These are phyloP conservation scores for Luzula sylvatica DNA, from an alignment of 176 grass and related monocot genomes.

Conservation along the genomic window DNA sequence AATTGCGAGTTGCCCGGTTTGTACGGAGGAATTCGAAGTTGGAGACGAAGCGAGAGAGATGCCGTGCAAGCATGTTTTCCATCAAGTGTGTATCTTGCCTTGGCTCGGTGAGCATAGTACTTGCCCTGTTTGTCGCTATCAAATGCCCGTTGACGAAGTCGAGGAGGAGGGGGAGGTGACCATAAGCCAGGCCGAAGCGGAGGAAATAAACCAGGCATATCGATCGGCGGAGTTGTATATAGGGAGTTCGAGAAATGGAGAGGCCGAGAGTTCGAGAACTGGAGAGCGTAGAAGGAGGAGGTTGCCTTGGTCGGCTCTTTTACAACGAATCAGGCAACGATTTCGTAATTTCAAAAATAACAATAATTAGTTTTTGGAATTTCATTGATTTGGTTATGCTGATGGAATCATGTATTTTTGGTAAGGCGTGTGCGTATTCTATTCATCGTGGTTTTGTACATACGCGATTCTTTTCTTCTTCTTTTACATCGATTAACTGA, in stretches of 20 bases:
- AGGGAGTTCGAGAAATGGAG: conserved; percentile 16
- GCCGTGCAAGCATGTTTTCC: conserved; percentile 77
- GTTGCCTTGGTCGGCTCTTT: conserved; percentile 31
- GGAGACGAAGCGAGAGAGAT: conserved; percentile 62
- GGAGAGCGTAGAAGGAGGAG: conserved; percentile 34
- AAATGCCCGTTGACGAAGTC: conserved; percentile 51
- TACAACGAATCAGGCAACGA: too few species aligned
- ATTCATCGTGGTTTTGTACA: too few species aligned
- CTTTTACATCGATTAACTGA: too few species aligned
- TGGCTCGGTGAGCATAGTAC: conserved; percentile 90
- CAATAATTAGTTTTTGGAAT: too few species aligned
- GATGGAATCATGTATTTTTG: too few species aligned
- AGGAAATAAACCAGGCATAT: background rate
- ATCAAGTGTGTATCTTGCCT: conserved; percentile 52
- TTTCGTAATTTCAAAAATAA: too few species aligned
- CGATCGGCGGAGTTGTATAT: background rate
- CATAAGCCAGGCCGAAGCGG: conserved; percentile 1
- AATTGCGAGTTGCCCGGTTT: conserved; percentile 49
- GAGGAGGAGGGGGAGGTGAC: conserved; percentile 10
- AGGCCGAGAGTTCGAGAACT: conserved; percentile 15
- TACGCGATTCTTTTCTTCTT: too few species aligned
- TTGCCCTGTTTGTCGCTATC: conserved; percentile 74
- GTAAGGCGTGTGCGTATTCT: too few species aligned
- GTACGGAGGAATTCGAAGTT: conserved; percentile 59
- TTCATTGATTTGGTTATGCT: too few species aligned